Evolutionary conservation across 495 filamentous ascomycete genomes (phyloP).

Genomic region (Chaetomidium leptoderma): DNA sequence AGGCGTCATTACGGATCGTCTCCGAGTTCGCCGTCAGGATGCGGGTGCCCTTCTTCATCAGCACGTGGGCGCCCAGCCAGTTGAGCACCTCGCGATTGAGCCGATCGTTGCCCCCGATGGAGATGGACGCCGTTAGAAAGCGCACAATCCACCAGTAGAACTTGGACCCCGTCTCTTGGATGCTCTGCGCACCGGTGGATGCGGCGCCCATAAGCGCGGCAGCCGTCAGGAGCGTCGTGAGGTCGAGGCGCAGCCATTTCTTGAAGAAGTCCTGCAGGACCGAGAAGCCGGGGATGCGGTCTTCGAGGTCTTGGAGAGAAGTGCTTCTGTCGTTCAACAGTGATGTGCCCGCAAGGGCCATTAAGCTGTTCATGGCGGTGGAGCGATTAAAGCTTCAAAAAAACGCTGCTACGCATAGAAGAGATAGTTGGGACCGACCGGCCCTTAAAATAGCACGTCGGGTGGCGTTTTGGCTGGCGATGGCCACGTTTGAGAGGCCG

Average conservation of each 20-base stretch:
- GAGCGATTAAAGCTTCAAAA: neutral
- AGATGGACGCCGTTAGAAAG: constrained; percentile 42
- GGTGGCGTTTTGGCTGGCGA: no score
- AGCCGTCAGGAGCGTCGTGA: constrained; percentile 30
- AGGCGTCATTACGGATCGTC: constrained; percentile 31
- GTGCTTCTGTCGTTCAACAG: constrained; percentile 13
- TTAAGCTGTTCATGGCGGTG: constrained; percentile 24
- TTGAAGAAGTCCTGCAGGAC: constrained; percentile 29
- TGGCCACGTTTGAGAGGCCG: no score
- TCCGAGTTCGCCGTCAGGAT: constrained; percentile 42
- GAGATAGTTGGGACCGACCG: neutral
- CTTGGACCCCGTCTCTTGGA: constrained; percentile 26
- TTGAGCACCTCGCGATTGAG: constrained; percentile 44
- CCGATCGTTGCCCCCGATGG: constrained; percentile 38
- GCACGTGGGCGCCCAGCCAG: constrained; percentile 41
- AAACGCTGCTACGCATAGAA: neutral
- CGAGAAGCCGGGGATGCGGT: constrained; percentile 26
- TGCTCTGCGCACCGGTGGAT: constrained; percentile 23
- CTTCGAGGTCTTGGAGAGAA: constrained; percentile 23
- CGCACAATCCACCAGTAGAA: constrained; percentile 40
- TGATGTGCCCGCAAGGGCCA: constrained; percentile 28
- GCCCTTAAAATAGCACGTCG: neutral
- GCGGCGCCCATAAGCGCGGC: constrained; percentile 34
- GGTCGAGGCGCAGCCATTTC: constrained; percentile 31
- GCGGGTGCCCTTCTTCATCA: constrained; percentile 33